These are phyloP conservation scores for Teunomyces stri DNA, from an alignment of 805 yeast species.

Conservation along the genomic window DNA sequence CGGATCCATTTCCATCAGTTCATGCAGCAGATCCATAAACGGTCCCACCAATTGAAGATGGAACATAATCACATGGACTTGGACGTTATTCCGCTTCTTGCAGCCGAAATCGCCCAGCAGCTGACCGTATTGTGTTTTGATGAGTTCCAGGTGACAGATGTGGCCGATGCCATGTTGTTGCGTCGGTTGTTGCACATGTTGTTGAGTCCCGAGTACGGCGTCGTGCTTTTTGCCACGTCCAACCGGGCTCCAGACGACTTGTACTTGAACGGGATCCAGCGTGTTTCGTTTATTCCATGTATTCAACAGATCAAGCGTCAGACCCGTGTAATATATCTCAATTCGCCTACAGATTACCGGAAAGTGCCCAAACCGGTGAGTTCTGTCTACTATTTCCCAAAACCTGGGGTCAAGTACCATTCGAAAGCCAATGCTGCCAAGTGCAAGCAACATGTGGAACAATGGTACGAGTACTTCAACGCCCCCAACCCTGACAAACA, in stretches of 20 bases:
- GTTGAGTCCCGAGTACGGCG: slow-evolving; percentile 75
- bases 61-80: slow-evolving; percentile 56
- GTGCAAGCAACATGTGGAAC: slow-evolving; percentile 60
- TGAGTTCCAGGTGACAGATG: slow-evolving; percentile 97
- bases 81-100: slow-evolving; percentile 81
- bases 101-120: slow-evolving; percentile 74
- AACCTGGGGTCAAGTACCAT: slow-evolving; percentile 54
- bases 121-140: slow-evolving; percentile 88
- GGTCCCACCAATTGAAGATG: slow-evolving; percentile 71
- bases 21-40: slow-evolving; percentile 90
- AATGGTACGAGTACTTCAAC: slow-evolving; percentile 80
- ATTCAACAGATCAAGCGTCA: slow-evolving; percentile 72
- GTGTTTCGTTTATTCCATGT: slow-evolving; percentile 90
- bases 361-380: slow-evolving; percentile 81
- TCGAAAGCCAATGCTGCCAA: slow-evolving; percentile 49
- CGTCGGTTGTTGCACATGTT: slow-evolving; percentile 68
- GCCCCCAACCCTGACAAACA: slow-evolving; percentile 37
- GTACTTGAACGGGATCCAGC: slow-evolving; percentile 90
- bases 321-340: slow-evolving; percentile 73
- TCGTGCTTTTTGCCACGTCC: slow-evolving; percentile 87
- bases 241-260: slow-evolving; percentile 93
- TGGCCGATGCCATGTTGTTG: slow-evolving; percentile 96
- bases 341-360: slow-evolving; percentile 93
- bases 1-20: slow-evolving; percentile 95
- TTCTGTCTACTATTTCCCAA: slow-evolving; percentile 74